A percentile compares a stretch with the other conserved stretches of the same genome.
Evolutionary conservation across 768 basidiomycete genomes (phyloP).

Genomic region (Psilocybe cubensis): DNA sequence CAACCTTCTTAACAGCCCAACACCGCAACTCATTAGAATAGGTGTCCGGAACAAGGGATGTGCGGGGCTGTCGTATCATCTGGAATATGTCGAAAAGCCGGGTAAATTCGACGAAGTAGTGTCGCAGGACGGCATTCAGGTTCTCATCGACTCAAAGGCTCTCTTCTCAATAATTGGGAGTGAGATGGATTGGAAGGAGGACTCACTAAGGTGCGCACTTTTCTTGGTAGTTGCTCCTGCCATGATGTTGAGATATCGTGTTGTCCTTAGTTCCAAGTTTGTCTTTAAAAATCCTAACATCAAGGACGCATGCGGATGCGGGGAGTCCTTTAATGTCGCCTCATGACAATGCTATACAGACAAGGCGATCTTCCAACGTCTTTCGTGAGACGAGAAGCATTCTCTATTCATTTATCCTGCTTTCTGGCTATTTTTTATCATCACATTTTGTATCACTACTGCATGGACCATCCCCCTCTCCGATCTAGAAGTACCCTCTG

Average conservation of each 20-base stretch:
- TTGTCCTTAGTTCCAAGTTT: constrained; percentile 66
- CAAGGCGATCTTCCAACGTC: not conserved
- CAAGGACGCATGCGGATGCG: constrained; percentile 93
- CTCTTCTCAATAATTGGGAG: constrained; percentile 98
- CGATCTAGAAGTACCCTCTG: constrained; percentile 15
- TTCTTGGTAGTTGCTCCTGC: not conserved
- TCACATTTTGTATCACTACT: constrained; percentile 27
- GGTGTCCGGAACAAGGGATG: constrained; percentile 98
- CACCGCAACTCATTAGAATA: constrained; percentile 91
- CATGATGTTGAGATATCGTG: constrained; percentile 4
- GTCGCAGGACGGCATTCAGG: constrained; percentile 91
- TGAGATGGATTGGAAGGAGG: constrained; percentile 99
- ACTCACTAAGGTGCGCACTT: constrained; percentile 73
- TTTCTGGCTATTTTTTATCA: constrained; percentile 18
- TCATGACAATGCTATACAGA: constrained; percentile 30
- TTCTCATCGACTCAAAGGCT: constrained; percentile 95
- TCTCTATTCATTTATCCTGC: constrained; percentile 19
- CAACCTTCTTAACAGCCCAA: constrained; percentile 77
- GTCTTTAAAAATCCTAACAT: constrained; percentile 91
- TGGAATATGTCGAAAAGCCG: constrained; percentile 92
- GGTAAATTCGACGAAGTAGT: constrained; percentile 96
- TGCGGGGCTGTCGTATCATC: constrained; percentile 84
- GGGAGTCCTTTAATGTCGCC: constrained; percentile 83
- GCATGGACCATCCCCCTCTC: constrained; percentile 20
- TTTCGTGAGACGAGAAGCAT: constrained; percentile 5